phyloP scores from a whole-genome alignment of 1,139 yeast species.

The Blastobotrys niveus region DNA sequence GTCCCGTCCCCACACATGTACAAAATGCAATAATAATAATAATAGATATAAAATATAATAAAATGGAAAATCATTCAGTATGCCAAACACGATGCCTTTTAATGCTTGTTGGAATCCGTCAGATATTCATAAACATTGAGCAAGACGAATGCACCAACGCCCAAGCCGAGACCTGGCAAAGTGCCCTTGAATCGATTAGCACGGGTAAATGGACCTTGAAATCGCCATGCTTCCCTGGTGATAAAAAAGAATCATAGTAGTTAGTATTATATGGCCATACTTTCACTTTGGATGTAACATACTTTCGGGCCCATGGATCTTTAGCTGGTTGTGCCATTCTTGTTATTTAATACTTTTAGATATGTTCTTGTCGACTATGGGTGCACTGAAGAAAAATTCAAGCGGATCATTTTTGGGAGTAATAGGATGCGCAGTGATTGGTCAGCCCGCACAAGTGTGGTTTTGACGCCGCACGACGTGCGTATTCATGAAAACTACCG shows the following conservation, averaged over 20 bases:
- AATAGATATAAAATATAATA: too few relatives aligned
- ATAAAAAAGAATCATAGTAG: constrained; percentile 3
- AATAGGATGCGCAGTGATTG: background rate
- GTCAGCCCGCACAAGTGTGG: background rate
- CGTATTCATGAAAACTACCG: too few relatives aligned
- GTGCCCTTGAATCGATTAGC: constrained; percentile 62
- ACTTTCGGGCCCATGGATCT: constrained; percentile 48
- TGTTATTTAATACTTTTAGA: background rate
- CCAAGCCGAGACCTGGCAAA: constrained; percentile 82
- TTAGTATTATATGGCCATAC: too few relatives aligned
- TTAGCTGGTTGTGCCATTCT: constrained; percentile 30
- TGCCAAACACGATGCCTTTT: too few relatives aligned
- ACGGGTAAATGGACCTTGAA: constrained; percentile 74
- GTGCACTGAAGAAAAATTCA: background rate
- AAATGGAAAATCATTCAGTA: background rate
- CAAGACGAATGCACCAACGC: constrained; percentile 66
- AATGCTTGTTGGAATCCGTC: constrained; percentile 15
- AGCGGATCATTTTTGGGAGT: background rate
- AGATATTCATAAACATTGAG: constrained; percentile 56
- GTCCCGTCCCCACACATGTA: too few relatives aligned
- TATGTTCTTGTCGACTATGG: background rate
- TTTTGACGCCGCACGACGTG: too few relatives aligned
- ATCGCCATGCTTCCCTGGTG: constrained; percentile 85
- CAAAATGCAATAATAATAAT: too few relatives aligned
- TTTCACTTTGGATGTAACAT: constrained; percentile 22